Evolutionary conservation across 2,329 filamentous ascomycete species (phyloP), one percentile per base, ranked within the genome.

Genomic region (Hysterium pulicare): DNA sequence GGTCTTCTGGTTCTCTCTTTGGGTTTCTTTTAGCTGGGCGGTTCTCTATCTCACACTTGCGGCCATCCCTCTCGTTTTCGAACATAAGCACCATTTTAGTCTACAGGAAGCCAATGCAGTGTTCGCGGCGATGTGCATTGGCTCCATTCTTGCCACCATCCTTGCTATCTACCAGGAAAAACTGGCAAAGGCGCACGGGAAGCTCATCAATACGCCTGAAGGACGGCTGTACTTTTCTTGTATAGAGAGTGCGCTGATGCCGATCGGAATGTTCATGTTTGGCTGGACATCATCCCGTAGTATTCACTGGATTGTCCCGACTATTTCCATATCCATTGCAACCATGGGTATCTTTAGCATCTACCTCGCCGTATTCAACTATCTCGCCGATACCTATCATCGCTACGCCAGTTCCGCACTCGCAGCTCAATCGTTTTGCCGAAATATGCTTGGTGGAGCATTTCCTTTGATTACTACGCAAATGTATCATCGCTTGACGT

Each of bases 21-120:
- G 90, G 90, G 84, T 90, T 1, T 78, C 87, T 0, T 96, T 96
- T 64, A 84, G 84, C 16, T 96, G 90, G 90, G 89, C 86, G 0
- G 79, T 95, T 0, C 77, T 96, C 0, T 96, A 95, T 64, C 72
- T 95, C 15, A 88, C 86, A 10, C 91, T 95, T 53, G 81, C 81
- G 11, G 85, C 87, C 1, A 80, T 95, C 4, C 87, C 90, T 0
- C 76, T 93, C 3, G 82, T 95, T 19, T 94, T 93, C 66, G 58
- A 71, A 17, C 76, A 72, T 4, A 82, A 80, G 33, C 82, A 91
- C 60, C 69, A 71, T 51, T 91, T 94, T 70, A 77, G 74, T 46
- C 69, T 83, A 26, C 74, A 85, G 48, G 74, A 87, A 61, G 76
- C 78, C 1, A 87, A 86, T 38, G 79, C 82, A 6, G 77, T 91